Evolutionary conservation across 192 early-diverging fungal species (phyloP).

Genomic region (Rhizophagus clarus): DNA sequence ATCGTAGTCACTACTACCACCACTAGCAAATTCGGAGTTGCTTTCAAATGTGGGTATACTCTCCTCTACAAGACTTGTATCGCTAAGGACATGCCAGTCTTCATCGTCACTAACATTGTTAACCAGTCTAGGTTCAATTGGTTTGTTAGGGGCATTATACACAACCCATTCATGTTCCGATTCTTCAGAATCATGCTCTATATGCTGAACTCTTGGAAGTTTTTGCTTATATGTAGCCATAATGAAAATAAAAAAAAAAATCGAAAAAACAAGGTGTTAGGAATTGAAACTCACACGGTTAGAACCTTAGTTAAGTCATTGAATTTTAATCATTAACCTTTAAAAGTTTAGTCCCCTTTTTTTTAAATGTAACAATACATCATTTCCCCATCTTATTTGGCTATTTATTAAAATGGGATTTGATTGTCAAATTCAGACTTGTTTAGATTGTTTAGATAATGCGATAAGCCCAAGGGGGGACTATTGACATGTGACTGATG

Average conservation of each 20-base stretch:
- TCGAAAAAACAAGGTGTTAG: too few species aligned
- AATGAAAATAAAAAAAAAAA: neutral
- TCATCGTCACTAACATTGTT: constrained; percentile 13
- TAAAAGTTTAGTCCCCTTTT: too few species aligned
- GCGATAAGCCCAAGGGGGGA: too few species aligned
- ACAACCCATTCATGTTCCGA: neutral
- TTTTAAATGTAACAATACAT: too few species aligned
- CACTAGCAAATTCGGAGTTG: neutral
- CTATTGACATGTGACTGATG: too few species aligned
- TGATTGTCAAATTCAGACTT: too few species aligned
- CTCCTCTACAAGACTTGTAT: constrained; percentile 8
- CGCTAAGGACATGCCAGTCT: constrained; percentile 19
- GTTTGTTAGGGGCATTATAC: neutral
- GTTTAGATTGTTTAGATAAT: too few species aligned
- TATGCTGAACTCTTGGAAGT: neutral
- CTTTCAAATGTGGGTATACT: neutral
- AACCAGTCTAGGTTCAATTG: neutral
- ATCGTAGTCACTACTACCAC: neutral
- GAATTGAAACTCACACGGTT: too few species aligned
- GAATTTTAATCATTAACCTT: too few species aligned
- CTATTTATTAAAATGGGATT: too few species aligned
- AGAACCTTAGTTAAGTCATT: too few species aligned
- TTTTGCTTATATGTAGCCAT: neutral
- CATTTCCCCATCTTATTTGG: too few species aligned
- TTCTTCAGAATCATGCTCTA: neutral